Evolutionary conservation across 352 stramenopile genomes (phyloP), one percentile per base, ranked within the genome.

Genomic region (Globisporangium paddicum): DNA sequence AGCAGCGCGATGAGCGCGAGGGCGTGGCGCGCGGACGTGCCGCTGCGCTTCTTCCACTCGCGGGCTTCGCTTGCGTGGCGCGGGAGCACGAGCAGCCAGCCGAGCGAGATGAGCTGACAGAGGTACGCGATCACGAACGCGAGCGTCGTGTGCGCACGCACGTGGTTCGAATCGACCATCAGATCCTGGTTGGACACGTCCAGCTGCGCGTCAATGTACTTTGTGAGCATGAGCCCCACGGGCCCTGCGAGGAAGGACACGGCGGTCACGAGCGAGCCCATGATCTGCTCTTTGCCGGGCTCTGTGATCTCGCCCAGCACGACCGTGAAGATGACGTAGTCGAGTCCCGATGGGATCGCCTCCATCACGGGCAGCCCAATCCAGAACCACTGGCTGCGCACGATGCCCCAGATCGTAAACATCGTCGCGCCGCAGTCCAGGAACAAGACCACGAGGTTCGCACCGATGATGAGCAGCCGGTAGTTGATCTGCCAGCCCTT

Each of bases 341-440:
- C 68, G 0, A 89, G 48, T 0, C 56, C 68, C 6, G 72, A 77
- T 41, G 76, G 79, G 25, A 87, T 73, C 14, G 65, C 63, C 48
- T 89, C 76, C 58, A 85, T 71, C 23, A 89, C 64, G 0, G 79
- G 68, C 34, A 86, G 50, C 9, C 79, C 79, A 42, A 86, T 77
- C 72, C 70, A 89, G 41, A 89, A 68, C 76, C 72, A 89, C 50
- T 86, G 76, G 35, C 59, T 86, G 25, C 78, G 70, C 5, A 86
- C 66, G 46, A 87, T 42, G 25, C 74, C 52, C 76, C 76, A 89
- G 46, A 82, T 77, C 32, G 76, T 82, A 26, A 87, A 72, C 48
- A 89, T 60, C 10, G 68, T 82, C 2, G 66, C 62, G 8, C 62
- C 61, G 23, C 62, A 72, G 61, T 89, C 79, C 23, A 86, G 44